phyloP scores from a whole-genome alignment of 331 rosid species.

The Telfairia occidentalis region DNA sequence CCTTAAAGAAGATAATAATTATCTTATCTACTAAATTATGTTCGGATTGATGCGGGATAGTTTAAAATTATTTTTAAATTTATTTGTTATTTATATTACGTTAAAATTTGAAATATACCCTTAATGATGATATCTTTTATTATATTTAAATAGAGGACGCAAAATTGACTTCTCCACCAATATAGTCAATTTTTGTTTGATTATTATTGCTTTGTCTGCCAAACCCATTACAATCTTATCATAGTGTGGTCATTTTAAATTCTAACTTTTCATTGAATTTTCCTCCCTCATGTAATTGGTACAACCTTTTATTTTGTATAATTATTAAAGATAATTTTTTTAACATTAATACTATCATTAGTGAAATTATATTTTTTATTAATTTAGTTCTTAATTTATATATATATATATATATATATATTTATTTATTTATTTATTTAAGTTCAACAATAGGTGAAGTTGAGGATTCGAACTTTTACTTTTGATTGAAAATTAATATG shows the following conservation, averaged over 20 bases:
- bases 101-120: too few relatives aligned
- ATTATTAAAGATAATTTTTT: not conserved
- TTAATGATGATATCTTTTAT: not conserved
- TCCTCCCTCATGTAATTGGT: not conserved
- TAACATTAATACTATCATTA: not conserved
- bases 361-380: not conserved
- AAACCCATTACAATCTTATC: not conserved
- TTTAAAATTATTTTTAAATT: too few relatives aligned
- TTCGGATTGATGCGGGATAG: too few relatives aligned
- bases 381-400: not conserved
- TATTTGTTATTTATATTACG: too few relatives aligned
- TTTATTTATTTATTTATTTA: too few relatives aligned
- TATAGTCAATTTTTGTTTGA: not conserved
- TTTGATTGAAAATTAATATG: too few relatives aligned
- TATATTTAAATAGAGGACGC: too few relatives aligned
- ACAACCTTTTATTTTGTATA: not conserved
- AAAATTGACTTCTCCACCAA: too few relatives aligned
- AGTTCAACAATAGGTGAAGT: too few relatives aligned
- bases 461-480: too few relatives aligned
- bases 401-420: too few relatives aligned
- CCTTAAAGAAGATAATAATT: too few relatives aligned
- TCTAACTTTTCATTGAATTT: not conserved
- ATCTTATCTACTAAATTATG: not conserved
- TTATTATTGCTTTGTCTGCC: not conserved
- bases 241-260: not conserved